Evolutionary conservation across 192 early-diverging fungal species (phyloP).

Genomic region (Coemansia sp.): DNA sequence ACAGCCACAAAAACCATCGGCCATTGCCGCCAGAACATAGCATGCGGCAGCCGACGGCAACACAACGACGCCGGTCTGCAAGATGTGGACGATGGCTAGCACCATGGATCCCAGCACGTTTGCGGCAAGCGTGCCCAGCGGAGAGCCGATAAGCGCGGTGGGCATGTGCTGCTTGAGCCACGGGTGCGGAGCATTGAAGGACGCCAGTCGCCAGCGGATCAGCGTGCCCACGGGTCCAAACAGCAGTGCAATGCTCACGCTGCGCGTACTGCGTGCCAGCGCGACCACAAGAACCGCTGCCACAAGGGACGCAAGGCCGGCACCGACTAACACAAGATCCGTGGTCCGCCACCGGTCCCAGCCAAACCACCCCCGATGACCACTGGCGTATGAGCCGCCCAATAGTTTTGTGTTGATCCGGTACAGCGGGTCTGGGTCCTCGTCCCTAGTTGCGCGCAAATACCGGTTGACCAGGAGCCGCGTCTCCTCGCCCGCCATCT

Average conservation of each 20-base stretch:
- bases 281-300: constrained; percentile 26
- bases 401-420: constrained; percentile 30
- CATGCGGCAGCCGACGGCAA: constrained; percentile 32
- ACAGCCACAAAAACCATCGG: constrained; percentile 67
- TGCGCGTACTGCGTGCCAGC: constrained; percentile 28
- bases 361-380: constrained; percentile 25
- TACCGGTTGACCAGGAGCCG: constrained; percentile 12
- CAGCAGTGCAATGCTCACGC: constrained; percentile 41
- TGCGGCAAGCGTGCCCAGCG: constrained; percentile 48
- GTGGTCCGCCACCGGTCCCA: constrained; percentile 32
- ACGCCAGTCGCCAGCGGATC: constrained; percentile 44
- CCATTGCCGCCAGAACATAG: constrained; percentile 44
- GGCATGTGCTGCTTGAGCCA: constrained; percentile 1
- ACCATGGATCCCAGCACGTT: constrained; percentile 38
- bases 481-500: constrained; percentile 33
- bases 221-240: constrained; percentile 42
- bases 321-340: constrained; percentile 17
- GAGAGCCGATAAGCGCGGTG: constrained; percentile 7
- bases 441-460: not conserved
- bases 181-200: constrained; percentile 19
- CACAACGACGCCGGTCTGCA: constrained; percentile 43
- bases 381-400: not conserved
- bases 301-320: constrained; percentile 6
- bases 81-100: constrained; percentile 29
- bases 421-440: not conserved